Conservation (phyloP, 257 asterid genomes). For the Solanum dulcamara region DNA sequence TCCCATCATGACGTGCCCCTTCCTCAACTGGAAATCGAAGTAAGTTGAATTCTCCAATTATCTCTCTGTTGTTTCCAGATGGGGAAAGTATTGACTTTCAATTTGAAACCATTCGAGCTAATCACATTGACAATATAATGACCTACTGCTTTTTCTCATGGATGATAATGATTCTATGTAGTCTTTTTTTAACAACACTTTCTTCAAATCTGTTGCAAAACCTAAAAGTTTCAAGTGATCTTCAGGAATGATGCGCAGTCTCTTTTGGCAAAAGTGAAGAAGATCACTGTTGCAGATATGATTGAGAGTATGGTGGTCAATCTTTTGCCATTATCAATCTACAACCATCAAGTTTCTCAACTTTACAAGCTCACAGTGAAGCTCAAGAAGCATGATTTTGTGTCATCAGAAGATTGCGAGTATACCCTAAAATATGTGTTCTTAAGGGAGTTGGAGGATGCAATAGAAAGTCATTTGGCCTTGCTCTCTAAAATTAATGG, state of each 20-base stretch:
- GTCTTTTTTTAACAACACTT: background rate
- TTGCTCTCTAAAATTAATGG: constrained; percentile 45
- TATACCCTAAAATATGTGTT: constrained; percentile 41
- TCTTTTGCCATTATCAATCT: constrained; percentile 26
- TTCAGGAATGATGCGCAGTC: constrained; percentile 63
- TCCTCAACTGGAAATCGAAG: constrained; percentile 51
- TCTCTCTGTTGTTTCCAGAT: background rate
- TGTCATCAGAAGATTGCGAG: constrained; percentile 38
- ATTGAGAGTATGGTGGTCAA: constrained; percentile 72
- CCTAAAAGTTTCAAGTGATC: background rate
- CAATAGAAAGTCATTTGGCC: constrained; percentile 53
- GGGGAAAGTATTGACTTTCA: background rate
- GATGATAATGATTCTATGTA: background rate
- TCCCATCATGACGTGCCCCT: constrained; percentile 90
- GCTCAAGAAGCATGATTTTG: constrained; percentile 55
- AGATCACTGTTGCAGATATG: constrained; percentile 71
- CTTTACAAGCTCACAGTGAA: constrained; percentile 49
- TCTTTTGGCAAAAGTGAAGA: constrained; percentile 57
- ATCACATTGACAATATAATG: background rate
- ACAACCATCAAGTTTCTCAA: constrained; percentile 19
- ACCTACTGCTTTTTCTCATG: background rate
- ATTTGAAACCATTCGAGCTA: background rate
- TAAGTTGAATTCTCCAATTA: constrained; percentile 23
- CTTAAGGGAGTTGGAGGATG: constrained; percentile 60
- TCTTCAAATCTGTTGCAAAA: background rate